Percentiles rank a stretch among this genome's conserved stretches.
These are phyloP conservation scores for Cymbidium sinense DNA, from an alignment of 106 monocot species.

Conservation along the genomic window DNA sequence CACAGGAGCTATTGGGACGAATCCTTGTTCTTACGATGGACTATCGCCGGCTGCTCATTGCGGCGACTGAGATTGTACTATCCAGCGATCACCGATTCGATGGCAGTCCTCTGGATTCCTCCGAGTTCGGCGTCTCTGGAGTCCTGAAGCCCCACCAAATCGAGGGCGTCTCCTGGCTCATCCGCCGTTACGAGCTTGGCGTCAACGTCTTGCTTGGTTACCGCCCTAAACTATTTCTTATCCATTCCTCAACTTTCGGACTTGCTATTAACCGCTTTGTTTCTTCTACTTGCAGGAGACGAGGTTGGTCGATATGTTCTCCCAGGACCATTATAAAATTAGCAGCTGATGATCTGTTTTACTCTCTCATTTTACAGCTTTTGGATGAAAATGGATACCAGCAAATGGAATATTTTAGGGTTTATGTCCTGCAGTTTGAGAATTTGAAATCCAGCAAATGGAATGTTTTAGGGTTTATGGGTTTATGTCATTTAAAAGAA, in stretches of 20 bases:
- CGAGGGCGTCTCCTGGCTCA: conserved; percentile 85
- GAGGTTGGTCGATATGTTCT: conserved; percentile 43
- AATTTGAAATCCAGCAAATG: background rate
- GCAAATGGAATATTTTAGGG: background rate
- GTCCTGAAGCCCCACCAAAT: conserved; percentile 79
- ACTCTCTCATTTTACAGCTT: background rate
- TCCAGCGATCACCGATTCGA: conserved; percentile 28
- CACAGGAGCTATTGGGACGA: background rate
- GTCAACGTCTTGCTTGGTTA: conserved; percentile 90
- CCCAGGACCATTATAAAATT: background rate
- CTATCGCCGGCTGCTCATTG: conserved; percentile 54
- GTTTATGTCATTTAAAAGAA: background rate
- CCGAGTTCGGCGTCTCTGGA: conserved; percentile 57
- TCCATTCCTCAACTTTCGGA: background rate
- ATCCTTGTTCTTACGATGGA: conserved; percentile 22
- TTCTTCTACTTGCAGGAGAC: conserved; percentile 47
- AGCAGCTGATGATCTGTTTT: background rate
- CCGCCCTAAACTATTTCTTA: background rate
- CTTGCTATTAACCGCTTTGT: background rate
- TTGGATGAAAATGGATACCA: background rate
- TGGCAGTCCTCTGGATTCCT: conserved; percentile 15
- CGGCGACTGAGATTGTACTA: conserved; percentile 67
- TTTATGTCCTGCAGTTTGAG: background rate
- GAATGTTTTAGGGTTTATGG: background rate
- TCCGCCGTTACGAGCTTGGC: conserved; percentile 75